Conservation (phyloP, 1,284 basidiomycete species). For the Melampsora larici-populina region DNA sequence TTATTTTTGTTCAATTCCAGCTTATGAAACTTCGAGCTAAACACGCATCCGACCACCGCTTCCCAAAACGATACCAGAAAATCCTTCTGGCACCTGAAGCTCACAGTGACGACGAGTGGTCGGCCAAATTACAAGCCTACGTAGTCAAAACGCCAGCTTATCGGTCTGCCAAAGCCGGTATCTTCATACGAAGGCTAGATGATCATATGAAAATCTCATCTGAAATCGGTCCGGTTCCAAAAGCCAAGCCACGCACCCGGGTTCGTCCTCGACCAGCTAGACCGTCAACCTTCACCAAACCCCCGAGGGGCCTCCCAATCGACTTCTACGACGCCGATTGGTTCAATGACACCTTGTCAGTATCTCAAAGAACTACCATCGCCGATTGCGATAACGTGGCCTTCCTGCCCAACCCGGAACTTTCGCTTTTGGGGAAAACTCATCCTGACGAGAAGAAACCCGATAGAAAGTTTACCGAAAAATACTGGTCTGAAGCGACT, state of each 20-base stretch:
- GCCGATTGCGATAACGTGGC: neutral
- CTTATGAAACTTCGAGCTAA: no score
- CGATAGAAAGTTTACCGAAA: constrained; percentile 11
- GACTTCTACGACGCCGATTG: no score
- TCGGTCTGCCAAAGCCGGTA: neutral
- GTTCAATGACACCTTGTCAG: no score
- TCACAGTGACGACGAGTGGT: constrained; percentile 9
- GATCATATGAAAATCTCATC: constrained; percentile 22
- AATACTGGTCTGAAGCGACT: no score
- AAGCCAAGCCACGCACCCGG: neutral
- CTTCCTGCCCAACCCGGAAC: neutral
- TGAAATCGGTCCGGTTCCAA: no score
- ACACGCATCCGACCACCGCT: no score
- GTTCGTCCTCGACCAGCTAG: neutral
- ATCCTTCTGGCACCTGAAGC: neutral
- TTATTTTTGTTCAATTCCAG: no score
- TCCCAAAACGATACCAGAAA: neutral
- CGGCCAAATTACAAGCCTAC: no score
- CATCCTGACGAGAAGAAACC: constrained; percentile 23
- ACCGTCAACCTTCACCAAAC: neutral
- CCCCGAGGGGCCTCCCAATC: constrained; percentile 12
- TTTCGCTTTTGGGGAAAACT: no score
- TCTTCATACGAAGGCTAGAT: constrained; percentile 16
- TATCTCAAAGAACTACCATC: neutral
- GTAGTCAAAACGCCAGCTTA: neutral